phyloP scores from a whole-genome alignment of 441 rosid genomes.

The Eutrema salsugineum region DNA sequence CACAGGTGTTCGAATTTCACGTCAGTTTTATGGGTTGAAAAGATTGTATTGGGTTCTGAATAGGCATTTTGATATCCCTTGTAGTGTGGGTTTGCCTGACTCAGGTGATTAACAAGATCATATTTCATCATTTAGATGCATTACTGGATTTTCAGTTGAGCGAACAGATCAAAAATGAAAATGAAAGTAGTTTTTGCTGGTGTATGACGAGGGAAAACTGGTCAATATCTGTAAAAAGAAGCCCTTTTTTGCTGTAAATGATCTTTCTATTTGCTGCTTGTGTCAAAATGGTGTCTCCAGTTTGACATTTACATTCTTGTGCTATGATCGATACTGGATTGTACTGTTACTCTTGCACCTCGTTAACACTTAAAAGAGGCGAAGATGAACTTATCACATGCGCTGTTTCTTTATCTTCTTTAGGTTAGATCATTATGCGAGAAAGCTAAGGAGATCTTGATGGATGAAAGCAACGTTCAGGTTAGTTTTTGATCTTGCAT shows the following conservation, averaged over 20 bases:
- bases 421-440: conserved; percentile 72
- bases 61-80: neutral
- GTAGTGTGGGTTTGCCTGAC: neutral
- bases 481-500: conserved; percentile 25
- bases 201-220: neutral
- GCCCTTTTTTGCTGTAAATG: neutral
- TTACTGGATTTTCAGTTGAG: neutral
- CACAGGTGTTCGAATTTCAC: neutral
- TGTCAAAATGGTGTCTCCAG: neutral
- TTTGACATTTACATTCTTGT: neutral
- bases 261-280: neutral
- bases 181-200: neutral
- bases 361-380: neutral
- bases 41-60: neutral
- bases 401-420: neutral
- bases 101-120: neutral
- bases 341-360: neutral
- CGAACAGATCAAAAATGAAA: neutral
- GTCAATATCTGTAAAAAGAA: neutral
- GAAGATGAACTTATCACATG: conserved; percentile 1
- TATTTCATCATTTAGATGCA: neutral
- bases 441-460: conserved; percentile 72
- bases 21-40: neutral
- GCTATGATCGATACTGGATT: neutral
- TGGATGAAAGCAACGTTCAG: conserved; percentile 85